A percentile compares a stretch with the other conserved stretches of the same genome.
These are phyloP conservation scores for Aurantiochytrium sp. DNA, from an alignment of 108 stramenopile species.

Conservation along the genomic window DNA sequence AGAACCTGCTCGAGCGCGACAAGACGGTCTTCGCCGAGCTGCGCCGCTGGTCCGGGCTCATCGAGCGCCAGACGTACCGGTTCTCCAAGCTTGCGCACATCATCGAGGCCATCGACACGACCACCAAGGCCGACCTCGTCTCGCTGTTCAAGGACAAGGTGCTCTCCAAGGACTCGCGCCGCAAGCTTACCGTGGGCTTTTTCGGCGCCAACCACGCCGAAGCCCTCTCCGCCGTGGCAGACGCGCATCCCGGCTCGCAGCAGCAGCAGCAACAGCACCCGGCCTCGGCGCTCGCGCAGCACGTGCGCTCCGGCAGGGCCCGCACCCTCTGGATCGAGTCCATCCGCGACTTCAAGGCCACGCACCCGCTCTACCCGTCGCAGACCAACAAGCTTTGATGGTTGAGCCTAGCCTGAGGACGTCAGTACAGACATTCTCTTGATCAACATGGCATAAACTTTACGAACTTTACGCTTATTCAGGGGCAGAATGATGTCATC, in stretches of 20 bases:
- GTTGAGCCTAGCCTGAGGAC: too few species aligned
- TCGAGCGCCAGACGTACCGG: background rate
- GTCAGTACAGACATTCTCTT: too few species aligned
- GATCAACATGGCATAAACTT: too few species aligned
- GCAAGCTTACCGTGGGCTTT: background rate
- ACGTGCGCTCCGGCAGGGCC: background rate
- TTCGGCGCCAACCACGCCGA: background rate
- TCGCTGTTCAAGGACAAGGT: background rate
- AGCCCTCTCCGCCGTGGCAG: too few species aligned
- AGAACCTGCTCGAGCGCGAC: slow-evolving; percentile 29
- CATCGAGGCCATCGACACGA: background rate
- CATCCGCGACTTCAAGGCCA: background rate
- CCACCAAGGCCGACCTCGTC: background rate
- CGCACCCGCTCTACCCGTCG: background rate
- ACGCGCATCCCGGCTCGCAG: too few species aligned
- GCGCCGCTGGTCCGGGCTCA: background rate
- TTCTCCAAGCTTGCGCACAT: background rate
- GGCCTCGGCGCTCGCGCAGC: background rate
- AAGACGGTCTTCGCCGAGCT: slow-evolving; percentile 34
- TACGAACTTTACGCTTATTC: too few species aligned
- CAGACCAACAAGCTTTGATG: background rate
- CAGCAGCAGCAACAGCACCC: background rate
- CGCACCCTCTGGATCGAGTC: background rate
- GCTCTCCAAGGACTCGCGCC: background rate
- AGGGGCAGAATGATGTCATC: too few species aligned